Conservation (phyloP, 2,329 filamentous ascomycete genomes). For the Paraphaeosphaeria minitans region DNA sequence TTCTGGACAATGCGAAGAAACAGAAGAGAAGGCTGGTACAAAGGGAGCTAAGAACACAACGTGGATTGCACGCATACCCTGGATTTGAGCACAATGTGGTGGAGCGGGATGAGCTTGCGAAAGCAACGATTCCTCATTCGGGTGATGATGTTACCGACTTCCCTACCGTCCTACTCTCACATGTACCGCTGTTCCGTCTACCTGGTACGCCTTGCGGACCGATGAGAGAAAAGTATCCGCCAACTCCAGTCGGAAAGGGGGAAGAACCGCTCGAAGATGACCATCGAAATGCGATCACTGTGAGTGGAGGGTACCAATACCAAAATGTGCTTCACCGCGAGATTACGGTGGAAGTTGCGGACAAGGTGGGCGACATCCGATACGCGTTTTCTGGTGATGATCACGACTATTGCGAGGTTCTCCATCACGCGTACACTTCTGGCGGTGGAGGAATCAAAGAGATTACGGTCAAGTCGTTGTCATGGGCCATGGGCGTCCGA, state of each 20-base stretch:
- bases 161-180: conserved; percentile 86
- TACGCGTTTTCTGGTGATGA: conserved; percentile 96
- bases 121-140: conserved; percentile 36
- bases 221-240: conserved; percentile 81
- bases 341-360: conserved; percentile 76
- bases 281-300: conserved; percentile 76
- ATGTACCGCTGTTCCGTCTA: conserved; percentile 85
- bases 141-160: conserved; percentile 64
- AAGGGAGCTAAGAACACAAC: conserved; percentile 69
- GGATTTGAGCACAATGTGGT: conserved; percentile 65
- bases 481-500: conserved; percentile 94
- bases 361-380: conserved; percentile 78
- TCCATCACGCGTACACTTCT: conserved; percentile 70
- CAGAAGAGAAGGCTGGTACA: conserved; percentile 71
- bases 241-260: conserved; percentile 65
- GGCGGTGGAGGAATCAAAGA: conserved; percentile 67
- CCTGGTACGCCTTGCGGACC: conserved; percentile 88
- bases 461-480: conserved; percentile 94
- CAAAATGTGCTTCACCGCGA: conserved; percentile 86
- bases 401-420: conserved; percentile 94
- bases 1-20: conserved; percentile 69
- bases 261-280: conserved; percentile 64
- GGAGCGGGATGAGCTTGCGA: conserved; percentile 54
- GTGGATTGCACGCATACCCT: conserved; percentile 63
- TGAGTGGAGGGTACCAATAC: conserved; percentile 87